phyloP scores from a whole-genome alignment of 2,329 filamentous ascomycete species.

The Colletotrichum nymphaeae region DNA sequence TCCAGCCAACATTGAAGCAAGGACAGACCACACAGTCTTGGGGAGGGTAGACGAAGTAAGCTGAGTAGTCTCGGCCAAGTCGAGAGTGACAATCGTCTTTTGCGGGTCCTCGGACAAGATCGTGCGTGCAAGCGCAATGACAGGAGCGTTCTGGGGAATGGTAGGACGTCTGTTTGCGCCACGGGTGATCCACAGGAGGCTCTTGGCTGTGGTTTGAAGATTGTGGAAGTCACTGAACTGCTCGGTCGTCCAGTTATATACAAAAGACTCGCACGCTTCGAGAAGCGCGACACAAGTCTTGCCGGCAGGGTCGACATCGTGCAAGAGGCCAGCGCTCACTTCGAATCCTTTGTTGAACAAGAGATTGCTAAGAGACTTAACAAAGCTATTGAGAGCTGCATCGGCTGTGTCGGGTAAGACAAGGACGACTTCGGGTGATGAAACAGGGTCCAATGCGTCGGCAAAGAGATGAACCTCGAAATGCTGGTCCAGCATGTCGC shows the following conservation, averaged over 20 bases:
- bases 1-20: constrained; percentile 10
- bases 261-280: constrained; percentile 48
- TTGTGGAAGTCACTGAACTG: constrained; percentile 55
- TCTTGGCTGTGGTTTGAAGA: constrained; percentile 49
- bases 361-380: background rate
- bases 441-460: background rate
- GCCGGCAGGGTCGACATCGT: constrained; percentile 35
- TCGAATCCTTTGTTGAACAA: constrained; percentile 7
- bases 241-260: constrained; percentile 52
- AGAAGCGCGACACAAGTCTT: constrained; percentile 58
- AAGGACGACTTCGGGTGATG: constrained; percentile 1
- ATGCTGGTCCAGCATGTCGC: constrained; percentile 17
- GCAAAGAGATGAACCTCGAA: constrained; percentile 13
- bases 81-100: constrained; percentile 56
- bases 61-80: constrained; percentile 45
- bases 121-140: constrained; percentile 59
- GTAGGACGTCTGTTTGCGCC: constrained; percentile 51
- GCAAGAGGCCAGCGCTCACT: background rate
- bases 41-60: constrained; percentile 38
- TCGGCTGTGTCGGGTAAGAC: constrained; percentile 7
- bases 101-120: constrained; percentile 61
- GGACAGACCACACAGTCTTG: constrained; percentile 42
- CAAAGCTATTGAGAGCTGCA: background rate
- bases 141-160: constrained; percentile 51
- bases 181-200: constrained; percentile 60